phyloP scores from a whole-genome alignment of 306 rosid species.

The Alnus glutinosa region DNA sequence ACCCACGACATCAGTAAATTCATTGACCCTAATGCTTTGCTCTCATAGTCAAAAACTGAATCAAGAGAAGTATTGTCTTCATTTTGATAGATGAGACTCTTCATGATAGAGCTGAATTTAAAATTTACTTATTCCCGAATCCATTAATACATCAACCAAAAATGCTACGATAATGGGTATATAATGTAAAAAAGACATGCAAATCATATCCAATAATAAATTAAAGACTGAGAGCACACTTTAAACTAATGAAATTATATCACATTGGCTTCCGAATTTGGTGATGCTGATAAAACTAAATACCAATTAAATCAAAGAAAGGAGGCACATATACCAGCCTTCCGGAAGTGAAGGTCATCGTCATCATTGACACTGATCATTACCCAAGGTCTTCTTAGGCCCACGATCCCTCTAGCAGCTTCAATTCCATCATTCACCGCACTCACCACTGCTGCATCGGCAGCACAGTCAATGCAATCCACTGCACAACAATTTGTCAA shows the following conservation, averaged over 20 bases:
- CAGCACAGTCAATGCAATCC: constrained; percentile 97
- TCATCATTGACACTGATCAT: constrained; percentile 93
- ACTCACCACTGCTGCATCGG: constrained; percentile 78
- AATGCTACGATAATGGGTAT: neutral
- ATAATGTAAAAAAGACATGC: neutral
- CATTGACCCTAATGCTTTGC: neutral
- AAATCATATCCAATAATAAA: neutral
- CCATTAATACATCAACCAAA: neutral
- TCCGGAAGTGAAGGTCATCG: constrained; percentile 91
- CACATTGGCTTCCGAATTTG: constrained; percentile 4
- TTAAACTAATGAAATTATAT: neutral
- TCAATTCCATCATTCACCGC: constrained; percentile 94
- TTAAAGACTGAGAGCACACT: constrained; percentile 3
- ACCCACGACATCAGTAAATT: neutral
- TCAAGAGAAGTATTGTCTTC: neutral
- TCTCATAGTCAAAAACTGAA: neutral
- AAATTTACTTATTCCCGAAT: neutral
- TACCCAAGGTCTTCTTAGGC: constrained; percentile 72
- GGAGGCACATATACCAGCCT: constrained; percentile 55
- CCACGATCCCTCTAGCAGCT: constrained; percentile 56
- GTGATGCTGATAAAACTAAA: neutral
- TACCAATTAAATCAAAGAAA: constrained; percentile 4
- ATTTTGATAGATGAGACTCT: neutral
- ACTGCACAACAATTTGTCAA: constrained; percentile 47
- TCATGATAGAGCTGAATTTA: neutral